phyloP scores from a whole-genome alignment of 345 rosid genomes.

The Viola odorata region DNA sequence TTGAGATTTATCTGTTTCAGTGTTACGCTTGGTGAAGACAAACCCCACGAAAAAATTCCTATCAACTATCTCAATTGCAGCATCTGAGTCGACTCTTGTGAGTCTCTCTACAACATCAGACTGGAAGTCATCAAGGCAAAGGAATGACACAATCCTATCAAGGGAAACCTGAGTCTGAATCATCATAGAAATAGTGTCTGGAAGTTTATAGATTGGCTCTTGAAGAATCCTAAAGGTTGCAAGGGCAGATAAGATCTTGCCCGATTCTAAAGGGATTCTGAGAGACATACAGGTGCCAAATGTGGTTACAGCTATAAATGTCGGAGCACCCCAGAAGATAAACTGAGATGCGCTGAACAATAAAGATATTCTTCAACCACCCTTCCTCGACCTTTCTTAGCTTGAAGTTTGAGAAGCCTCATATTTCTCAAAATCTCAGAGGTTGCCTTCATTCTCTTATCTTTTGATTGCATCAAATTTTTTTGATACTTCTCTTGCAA shows the following conservation, averaged over 20 bases:
- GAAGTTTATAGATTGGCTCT: constrained; percentile 25
- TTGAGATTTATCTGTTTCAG: constrained; percentile 22
- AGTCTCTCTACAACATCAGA: constrained; percentile 22
- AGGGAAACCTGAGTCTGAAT: constrained; percentile 33
- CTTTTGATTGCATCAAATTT: constrained; percentile 30
- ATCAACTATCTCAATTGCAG: constrained; percentile 22
- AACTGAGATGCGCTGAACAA: constrained; percentile 8
- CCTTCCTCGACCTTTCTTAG: constrained; percentile 22
- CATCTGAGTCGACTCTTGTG: constrained; percentile 17
- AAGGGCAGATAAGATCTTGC: constrained; percentile 33
- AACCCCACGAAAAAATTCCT: constrained; percentile 35
- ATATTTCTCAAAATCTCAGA: constrained; percentile 26
- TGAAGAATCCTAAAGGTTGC: constrained; percentile 33
- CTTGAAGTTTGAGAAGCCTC: constrained; percentile 37
- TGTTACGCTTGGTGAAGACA: constrained; percentile 19
- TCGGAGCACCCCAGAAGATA: constrained; percentile 26
- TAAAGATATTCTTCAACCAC: constrained; percentile 32
- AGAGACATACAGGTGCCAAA: constrained; percentile 30
- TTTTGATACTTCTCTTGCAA: constrained; percentile 22
- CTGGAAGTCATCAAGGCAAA: constrained; percentile 28
- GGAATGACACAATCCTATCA: constrained; percentile 26
- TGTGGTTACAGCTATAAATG: constrained; percentile 20
- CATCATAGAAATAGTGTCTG: constrained; percentile 25
- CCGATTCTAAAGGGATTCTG: constrained; percentile 26
- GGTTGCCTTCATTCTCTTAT: constrained; percentile 31